Evolutionary conservation across 176 grass and related monocot species (phyloP).

Genomic region (Panicum miliaceum): DNA sequence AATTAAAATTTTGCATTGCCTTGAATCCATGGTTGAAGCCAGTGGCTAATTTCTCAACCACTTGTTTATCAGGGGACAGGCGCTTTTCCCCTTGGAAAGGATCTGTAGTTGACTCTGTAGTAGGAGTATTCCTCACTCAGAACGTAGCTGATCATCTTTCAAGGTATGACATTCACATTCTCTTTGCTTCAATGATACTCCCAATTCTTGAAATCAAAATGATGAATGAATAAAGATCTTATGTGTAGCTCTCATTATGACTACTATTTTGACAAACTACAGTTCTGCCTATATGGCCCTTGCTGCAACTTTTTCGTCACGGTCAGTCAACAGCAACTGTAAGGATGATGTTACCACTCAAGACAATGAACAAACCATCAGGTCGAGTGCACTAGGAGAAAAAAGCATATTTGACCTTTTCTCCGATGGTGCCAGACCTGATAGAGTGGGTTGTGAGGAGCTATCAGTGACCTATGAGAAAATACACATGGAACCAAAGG

Average conservation of each 20-base stretch:
- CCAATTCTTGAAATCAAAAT: slow-evolving; percentile 18
- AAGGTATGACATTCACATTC: slow-evolving; percentile 49
- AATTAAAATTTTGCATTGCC: neutral
- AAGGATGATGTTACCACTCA: slow-evolving; percentile 44
- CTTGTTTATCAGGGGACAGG: slow-evolving; percentile 66
- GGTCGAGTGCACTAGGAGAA: slow-evolving; percentile 34
- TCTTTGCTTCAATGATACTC: neutral
- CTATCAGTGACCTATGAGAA: slow-evolving; percentile 38
- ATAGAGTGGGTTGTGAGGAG: slow-evolving; percentile 45
- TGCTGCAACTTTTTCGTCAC: slow-evolving; percentile 69
- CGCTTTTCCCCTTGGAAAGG: slow-evolving; percentile 89
- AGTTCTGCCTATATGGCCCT: slow-evolving; percentile 93
- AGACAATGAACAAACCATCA: slow-evolving; percentile 47
- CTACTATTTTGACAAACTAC: slow-evolving; percentile 45
- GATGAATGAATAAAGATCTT: slow-evolving; percentile 7
- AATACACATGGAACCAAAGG: slow-evolving; percentile 26
- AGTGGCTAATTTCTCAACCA: slow-evolving; percentile 6
- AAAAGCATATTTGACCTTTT: slow-evolving; percentile 41
- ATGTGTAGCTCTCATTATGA: neutral
- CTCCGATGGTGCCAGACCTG: slow-evolving; percentile 30
- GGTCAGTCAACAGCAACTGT: slow-evolving; percentile 29
- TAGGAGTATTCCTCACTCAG: slow-evolving; percentile 88
- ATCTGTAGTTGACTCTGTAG: slow-evolving; percentile 78
- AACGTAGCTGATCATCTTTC: slow-evolving; percentile 88
- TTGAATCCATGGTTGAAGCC: slow-evolving; percentile 23